Conservation (phyloP, 1,284 basidiomycete genomes). For the Boletus semigastroideus region DNA sequence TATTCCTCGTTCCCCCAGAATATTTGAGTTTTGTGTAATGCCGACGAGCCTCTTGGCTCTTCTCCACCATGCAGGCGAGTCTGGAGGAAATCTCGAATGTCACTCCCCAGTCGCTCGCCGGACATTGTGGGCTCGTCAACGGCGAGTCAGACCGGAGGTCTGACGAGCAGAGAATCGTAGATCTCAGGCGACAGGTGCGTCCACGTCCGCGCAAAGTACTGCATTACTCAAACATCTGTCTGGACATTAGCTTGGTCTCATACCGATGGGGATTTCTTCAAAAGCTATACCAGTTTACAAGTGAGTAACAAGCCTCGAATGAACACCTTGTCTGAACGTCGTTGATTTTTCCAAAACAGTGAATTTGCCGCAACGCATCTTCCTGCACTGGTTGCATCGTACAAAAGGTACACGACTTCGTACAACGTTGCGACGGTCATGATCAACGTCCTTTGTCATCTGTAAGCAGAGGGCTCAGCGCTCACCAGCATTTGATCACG, state of each 20-base stretch:
- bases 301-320: conserved; percentile 6
- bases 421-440: conserved; percentile 30
- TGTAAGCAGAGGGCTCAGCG: conserved; percentile 25
- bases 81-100: conserved; percentile 3
- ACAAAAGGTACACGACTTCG: conserved; percentile 24
- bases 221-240: not conserved
- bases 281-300: conserved; percentile 22
- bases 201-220: not conserved
- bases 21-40: not conserved
- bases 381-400: conserved; percentile 34
- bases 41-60: not conserved
- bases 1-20: not conserved
- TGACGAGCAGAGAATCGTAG: conserved; percentile 8
- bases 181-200: conserved; percentile 17
- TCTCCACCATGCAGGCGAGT: not conserved
- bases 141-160: conserved; percentile 13
- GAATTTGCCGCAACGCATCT: conserved; percentile 42
- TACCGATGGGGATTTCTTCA: conserved; percentile 16
- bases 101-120: conserved; percentile 23
- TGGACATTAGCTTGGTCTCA: conserved; percentile 23
- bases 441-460: conserved; percentile 36
- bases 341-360: conserved; percentile 22
- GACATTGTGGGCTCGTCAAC: conserved; percentile 19
- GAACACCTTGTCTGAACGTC: not conserved
- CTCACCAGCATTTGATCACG: not conserved